Conservation (phyloP, 176 grass and related monocot species). For the Oryza meridionalis region DNA sequence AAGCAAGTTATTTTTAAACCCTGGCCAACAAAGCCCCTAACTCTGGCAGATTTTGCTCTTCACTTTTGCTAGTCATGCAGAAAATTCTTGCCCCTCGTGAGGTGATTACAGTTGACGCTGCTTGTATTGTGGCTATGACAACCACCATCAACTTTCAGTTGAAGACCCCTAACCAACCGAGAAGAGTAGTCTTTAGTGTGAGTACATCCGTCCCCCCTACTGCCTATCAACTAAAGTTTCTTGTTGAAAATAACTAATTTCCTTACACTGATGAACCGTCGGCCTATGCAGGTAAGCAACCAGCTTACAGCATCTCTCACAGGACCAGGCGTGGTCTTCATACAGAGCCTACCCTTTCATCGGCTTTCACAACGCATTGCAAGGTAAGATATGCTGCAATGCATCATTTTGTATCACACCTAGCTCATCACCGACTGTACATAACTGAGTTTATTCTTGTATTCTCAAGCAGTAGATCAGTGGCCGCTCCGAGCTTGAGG, state of each 20-base stretch:
- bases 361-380: constrained; percentile 88
- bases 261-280: constrained; percentile 13
- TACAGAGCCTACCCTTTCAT: constrained; percentile 87
- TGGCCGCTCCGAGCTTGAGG: constrained; percentile 82
- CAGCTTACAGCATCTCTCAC: constrained; percentile 77
- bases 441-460: constrained; percentile 25
- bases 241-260: constrained; percentile 16
- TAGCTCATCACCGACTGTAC: not conserved
- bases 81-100: constrained; percentile 84
- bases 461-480: constrained; percentile 59
- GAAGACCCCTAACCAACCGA: constrained; percentile 68
- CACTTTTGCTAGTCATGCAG: constrained; percentile 77
- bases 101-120: constrained; percentile 69
- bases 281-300: constrained; percentile 67
- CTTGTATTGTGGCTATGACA: constrained; percentile 86
- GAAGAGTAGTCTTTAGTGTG: constrained; percentile 79
- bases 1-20: constrained; percentile 33
- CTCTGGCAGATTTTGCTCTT: constrained; percentile 18
- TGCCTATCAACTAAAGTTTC: not conserved
- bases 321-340: constrained; percentile 93
- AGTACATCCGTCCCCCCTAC: constrained; percentile 21
- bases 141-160: constrained; percentile 77
- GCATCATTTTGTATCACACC: not conserved
- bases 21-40: constrained; percentile 14
- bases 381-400: constrained; percentile 45